Conservation (phyloP, 2,329 filamentous ascomycete genomes). For the Cordyceps farinosa region DNA sequence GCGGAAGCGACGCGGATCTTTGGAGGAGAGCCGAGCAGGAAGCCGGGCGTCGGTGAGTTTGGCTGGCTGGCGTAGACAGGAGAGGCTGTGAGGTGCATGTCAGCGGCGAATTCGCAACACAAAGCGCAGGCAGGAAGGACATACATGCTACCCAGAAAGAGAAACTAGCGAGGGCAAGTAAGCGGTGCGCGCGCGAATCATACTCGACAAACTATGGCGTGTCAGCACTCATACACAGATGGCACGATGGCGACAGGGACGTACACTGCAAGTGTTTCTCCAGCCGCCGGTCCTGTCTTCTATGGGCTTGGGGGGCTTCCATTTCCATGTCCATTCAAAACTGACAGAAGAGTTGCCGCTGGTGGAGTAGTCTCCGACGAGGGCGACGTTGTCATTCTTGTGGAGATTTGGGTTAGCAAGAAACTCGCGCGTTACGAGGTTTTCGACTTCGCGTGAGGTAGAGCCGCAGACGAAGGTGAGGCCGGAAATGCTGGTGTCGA, state of each 20-base stretch:
- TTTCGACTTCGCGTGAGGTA: constrained; percentile 82
- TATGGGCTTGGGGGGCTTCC: constrained; percentile 77
- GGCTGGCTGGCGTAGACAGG: constrained; percentile 50
- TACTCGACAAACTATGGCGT: constrained; percentile 81
- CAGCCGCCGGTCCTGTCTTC: constrained; percentile 89
- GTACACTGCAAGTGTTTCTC: constrained; percentile 89
- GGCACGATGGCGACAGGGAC: constrained; percentile 26
- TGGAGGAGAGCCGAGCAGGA: constrained; percentile 69
- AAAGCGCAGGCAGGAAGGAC: constrained; percentile 25
- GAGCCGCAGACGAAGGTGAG: constrained; percentile 91
- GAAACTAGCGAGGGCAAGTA: constrained; percentile 87
- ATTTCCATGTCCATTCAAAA: constrained; percentile 96
- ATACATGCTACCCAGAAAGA: constrained; percentile 90
- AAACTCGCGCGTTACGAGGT: constrained; percentile 90
- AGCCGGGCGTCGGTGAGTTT: constrained; percentile 65
- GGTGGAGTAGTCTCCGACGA: constrained; percentile 89
- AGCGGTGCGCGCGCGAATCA: constrained; percentile 82
- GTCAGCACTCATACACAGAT: constrained; percentile 25
- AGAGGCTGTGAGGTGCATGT: constrained; percentile 37
- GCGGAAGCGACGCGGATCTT: constrained; percentile 80
- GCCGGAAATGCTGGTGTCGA: constrained; percentile 78
- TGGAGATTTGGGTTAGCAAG: constrained; percentile 96
- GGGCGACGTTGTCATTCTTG: constrained; percentile 91
- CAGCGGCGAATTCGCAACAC: constrained; percentile 1
- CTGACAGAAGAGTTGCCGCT: constrained; percentile 77